Base-by-base conservation (phyloP, 2,329 filamentous ascomycete species). In the Coniochaeta pulveracea region DNA sequence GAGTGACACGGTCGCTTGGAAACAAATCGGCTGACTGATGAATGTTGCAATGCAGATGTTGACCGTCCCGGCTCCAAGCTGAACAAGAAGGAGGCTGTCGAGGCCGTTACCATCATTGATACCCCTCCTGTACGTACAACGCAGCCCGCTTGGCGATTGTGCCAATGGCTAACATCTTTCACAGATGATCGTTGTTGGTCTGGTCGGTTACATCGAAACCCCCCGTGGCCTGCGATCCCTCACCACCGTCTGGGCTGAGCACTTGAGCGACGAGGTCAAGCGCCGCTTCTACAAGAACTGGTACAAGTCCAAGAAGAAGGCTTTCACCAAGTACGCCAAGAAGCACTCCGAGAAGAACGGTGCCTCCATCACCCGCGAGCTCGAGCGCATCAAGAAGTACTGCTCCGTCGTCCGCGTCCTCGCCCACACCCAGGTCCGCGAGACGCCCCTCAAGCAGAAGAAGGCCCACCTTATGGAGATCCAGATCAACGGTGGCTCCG, bases 221-320 rank as follows among this genome's bases (percentile, higher is more conserved):
- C 91, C 91, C 66, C 91, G 91, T 58, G 91, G 91, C 72, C 86
- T 98, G 58, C 89, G 91, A 66, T 98, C 91, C 50, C 86, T 98
- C 67, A 95, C 88, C 64, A 96, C 91, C 61, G 85, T 98, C 63
- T 98, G 91, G 91, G 91, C 91, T 60, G 91, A 96, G 80, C 91
- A 98, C 67, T 69, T 98, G 67, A 85, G 83, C 69, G 91, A 98
- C 67, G 91, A 96, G 73, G 63, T 98, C 67, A 94, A 94, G 82
- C 85, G 91, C 59, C 85, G 91, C 63, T 98, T 98, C 85, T 98
- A 98, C 85, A 96, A 96, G 86, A 98, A 98, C 83, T 98, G 91
- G 91, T 98, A 98, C 84, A 94, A 94, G 83, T 86, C 80, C 78
- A 98, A 98, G 88, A 96, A 95, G 85, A 98, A 98, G 89, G 91